phyloP scores from a whole-genome alignment of 2,329 filamentous ascomycete genomes.

The Ophiocordyceps camponoti-floridani region DNA sequence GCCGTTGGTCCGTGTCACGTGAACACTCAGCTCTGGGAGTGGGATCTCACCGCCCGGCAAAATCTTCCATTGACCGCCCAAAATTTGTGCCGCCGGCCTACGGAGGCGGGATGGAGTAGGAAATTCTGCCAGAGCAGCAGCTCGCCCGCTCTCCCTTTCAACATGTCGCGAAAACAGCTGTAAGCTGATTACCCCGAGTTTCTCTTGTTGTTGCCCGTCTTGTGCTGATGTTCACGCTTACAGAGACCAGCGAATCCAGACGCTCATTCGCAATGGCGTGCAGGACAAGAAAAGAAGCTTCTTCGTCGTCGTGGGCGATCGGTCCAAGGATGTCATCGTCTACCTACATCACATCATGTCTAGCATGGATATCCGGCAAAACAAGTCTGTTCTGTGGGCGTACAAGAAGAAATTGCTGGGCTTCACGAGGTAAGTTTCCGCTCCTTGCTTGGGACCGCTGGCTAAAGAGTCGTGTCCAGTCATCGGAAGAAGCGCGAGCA shows the following conservation, averaged over 20 bases:
- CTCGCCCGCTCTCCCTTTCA: slow-evolving; percentile 12
- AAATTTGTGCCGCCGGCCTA: slow-evolving; percentile 13
- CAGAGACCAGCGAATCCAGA: slow-evolving; percentile 77
- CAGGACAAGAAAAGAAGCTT: slow-evolving; percentile 97
- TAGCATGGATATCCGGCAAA: slow-evolving; percentile 70
- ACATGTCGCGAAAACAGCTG: slow-evolving; percentile 43
- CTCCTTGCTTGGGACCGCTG: neutral
- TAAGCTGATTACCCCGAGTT: slow-evolving; percentile 12
- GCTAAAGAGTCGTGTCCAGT: slow-evolving; percentile 18
- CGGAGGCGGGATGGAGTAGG: slow-evolving; percentile 2
- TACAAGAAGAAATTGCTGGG: slow-evolving; percentile 96
- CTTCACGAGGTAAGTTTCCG: slow-evolving; percentile 48
- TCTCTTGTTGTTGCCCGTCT: neutral
- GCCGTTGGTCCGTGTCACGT: neutral
- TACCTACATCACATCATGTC: slow-evolving; percentile 86
- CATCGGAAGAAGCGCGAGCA: slow-evolving; percentile 95
- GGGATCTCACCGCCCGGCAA: slow-evolving; percentile 19
- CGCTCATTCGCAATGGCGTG: slow-evolving; percentile 78
- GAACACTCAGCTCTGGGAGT: neutral
- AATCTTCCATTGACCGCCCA: slow-evolving; percentile 14
- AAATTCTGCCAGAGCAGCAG: neutral
- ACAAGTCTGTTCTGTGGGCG: slow-evolving; percentile 89
- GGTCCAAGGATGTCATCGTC: slow-evolving; percentile 91
- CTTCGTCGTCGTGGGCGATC: slow-evolving; percentile 86
- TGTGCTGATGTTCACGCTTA: neutral